Percentiles rank a stretch among this genome's conserved stretches.
Conservation (phyloP, 1,284 basidiomycete species). For the Mycena citricolor region DNA sequence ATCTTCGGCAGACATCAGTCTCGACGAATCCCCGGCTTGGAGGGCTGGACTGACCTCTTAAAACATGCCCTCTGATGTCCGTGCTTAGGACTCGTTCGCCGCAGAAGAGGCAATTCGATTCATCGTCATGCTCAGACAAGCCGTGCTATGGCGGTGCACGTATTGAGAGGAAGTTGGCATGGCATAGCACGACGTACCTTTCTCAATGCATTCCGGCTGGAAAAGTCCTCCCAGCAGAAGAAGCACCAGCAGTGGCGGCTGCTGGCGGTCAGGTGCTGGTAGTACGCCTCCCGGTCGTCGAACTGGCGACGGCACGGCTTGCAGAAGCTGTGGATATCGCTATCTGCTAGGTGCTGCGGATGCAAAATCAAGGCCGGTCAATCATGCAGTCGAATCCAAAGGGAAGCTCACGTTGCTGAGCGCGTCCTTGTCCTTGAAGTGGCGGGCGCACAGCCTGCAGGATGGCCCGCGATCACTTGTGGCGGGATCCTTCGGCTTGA, state of each 20-base stretch:
- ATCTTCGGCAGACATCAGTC: too few species aligned
- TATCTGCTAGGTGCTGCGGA: not conserved
- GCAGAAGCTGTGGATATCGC: slow-evolving; percentile 8
- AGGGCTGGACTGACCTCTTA: too few species aligned
- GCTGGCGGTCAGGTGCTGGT: slow-evolving; percentile 10
- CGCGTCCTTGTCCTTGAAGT: slow-evolving; percentile 1
- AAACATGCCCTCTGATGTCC: slow-evolving; percentile 7
- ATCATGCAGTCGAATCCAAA: not conserved
- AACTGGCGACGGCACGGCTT: slow-evolving; percentile 9
- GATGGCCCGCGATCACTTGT: too few species aligned
- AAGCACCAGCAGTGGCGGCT: slow-evolving; percentile 11
- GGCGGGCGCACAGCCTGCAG: not conserved
- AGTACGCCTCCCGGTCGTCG: not conserved
- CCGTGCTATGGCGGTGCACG: slow-evolving; percentile 10
- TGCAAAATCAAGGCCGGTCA: not conserved
- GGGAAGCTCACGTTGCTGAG: not conserved
- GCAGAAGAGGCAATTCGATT: slow-evolving; percentile 2
- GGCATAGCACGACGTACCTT: not conserved
- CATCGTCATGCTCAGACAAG: not conserved
- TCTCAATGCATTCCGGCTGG: not conserved
- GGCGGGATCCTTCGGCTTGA: too few species aligned
- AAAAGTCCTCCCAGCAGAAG: slow-evolving; percentile 6
- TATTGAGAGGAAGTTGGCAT: not conserved
- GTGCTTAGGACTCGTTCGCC: not conserved
- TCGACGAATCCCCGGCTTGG: too few species aligned